Conservation (phyloP, 148 eudicot genomes). For the Talinum fruticosum region DNA sequence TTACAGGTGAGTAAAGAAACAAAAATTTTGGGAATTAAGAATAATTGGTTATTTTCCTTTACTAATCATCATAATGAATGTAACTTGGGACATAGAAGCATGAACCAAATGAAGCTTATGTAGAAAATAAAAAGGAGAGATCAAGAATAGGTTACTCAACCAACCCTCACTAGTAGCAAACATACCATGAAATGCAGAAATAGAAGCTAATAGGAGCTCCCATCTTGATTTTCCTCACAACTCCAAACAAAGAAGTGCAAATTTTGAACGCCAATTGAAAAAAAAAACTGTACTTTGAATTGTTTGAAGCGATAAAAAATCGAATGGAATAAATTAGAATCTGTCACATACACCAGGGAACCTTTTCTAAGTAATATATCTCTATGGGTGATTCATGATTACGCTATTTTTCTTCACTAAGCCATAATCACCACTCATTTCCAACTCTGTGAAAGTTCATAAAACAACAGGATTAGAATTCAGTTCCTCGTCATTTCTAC, state of each 20-base stretch:
- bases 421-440: background rate
- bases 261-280: background rate
- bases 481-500: background rate
- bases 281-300: background rate
- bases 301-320: too few species aligned
- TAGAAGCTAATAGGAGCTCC: too few species aligned
- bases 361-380: background rate
- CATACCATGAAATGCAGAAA: background rate
- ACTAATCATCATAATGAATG: background rate
- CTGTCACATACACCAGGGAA: background rate
- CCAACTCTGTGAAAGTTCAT: background rate
- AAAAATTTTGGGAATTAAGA: background rate
- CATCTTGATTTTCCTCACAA: background rate
- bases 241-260: background rate
- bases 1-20: background rate
- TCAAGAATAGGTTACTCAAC: too few species aligned
- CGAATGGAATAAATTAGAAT: background rate
- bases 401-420: background rate
- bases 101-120: background rate
- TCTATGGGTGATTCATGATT: background rate
- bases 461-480: background rate
- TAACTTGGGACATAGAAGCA: background rate
- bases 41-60: background rate
- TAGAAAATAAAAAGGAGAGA: too few species aligned
- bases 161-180: background rate